Evolutionary conservation across 768 basidiomycete species (phyloP).

Genomic region (Psilocybe sp.): DNA sequence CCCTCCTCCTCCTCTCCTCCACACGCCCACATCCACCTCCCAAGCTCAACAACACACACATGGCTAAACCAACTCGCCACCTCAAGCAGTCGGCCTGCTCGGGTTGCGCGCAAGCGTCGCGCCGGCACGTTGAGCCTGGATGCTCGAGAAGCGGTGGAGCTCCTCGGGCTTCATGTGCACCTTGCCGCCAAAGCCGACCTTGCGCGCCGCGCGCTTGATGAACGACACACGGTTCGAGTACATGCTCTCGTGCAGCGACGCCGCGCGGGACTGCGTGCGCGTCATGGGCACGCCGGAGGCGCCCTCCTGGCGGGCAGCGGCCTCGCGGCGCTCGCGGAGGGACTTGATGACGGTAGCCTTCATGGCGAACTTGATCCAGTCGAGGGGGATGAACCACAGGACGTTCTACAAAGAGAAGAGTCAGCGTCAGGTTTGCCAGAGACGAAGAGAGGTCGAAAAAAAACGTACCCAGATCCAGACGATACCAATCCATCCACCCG

Average conservation of each 20-base stretch:
- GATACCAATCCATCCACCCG: slow-evolving; percentile 96
- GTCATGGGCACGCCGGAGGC: slow-evolving; percentile 63
- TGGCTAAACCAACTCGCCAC: no score
- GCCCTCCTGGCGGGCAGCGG: slow-evolving; percentile 42
- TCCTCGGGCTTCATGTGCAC: slow-evolving; percentile 82
- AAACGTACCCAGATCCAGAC: slow-evolving; percentile 90
- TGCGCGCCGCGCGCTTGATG: slow-evolving; percentile 83
- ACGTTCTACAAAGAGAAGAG: slow-evolving; percentile 61
- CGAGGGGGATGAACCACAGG: slow-evolving; percentile 93
- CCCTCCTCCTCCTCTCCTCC: slow-evolving; percentile 5
- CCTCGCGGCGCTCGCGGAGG: slow-evolving; percentile 69
- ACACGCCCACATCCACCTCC: slow-evolving; percentile 2
- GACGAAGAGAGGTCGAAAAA: not conserved
- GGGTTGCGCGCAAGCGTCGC: slow-evolving; percentile 77
- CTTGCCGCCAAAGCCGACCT: slow-evolving; percentile 85
- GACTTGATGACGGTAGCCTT: slow-evolving; percentile 88
- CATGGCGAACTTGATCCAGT: slow-evolving; percentile 95
- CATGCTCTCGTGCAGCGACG: slow-evolving; percentile 85
- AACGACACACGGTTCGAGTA: slow-evolving; percentile 96
- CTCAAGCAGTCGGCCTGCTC: slow-evolving; percentile 41
- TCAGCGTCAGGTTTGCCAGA: slow-evolving; percentile 6
- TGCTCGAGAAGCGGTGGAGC: slow-evolving; percentile 80
- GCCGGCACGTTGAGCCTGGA: slow-evolving; percentile 80
- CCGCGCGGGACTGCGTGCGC: slow-evolving; percentile 87
- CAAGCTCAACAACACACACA: not conserved